Percentiles rank a stretch among this genome's conserved stretches.
Evolutionary conservation across 495 filamentous ascomycete genomes (phyloP).

Genomic region (Neurospora sp.): DNA sequence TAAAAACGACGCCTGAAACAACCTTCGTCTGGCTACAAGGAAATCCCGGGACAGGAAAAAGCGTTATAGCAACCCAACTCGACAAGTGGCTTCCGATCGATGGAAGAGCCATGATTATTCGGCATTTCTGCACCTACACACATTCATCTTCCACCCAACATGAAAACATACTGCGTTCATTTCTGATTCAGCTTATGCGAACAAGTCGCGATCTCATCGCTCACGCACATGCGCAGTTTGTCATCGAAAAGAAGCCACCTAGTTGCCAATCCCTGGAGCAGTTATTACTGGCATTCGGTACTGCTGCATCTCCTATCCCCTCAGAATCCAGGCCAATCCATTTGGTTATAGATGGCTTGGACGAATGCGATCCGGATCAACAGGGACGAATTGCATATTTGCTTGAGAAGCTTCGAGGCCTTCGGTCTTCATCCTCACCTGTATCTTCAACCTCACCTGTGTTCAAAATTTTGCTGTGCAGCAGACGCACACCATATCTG

Average conservation of each 20-base stretch:
- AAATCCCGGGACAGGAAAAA: constrained; percentile 23
- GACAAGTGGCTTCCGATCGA: constrained; percentile 9
- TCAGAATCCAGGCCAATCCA: not conserved
- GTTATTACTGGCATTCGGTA: constrained; percentile 8
- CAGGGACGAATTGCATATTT: constrained; percentile 15
- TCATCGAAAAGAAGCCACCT: constrained; percentile 7
- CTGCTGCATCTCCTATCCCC: not conserved
- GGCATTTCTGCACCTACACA: constrained; percentile 22
- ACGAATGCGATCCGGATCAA: constrained; percentile 20
- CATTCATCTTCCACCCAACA: constrained; percentile 21
- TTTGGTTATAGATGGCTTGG: constrained; percentile 20
- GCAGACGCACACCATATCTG: constrained; percentile 5
- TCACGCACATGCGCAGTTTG: constrained; percentile 14
- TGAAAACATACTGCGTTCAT: constrained; percentile 19
- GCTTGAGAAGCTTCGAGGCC: constrained; percentile 8
- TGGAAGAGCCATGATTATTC: constrained; percentile 8
- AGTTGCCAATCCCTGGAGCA: constrained; percentile 12
- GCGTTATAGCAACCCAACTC: constrained; percentile 17
- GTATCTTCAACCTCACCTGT: not conserved
- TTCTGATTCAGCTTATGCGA: constrained; percentile 20
- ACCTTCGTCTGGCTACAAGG: constrained; percentile 20
- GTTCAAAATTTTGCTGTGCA: constrained; percentile 19
- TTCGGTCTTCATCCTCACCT: not conserved
- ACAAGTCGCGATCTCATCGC: constrained; percentile 14
- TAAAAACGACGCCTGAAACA: constrained; percentile 1